Conservation (phyloP, 1,284 basidiomycete genomes). For the Agaricales sp. region DNA sequence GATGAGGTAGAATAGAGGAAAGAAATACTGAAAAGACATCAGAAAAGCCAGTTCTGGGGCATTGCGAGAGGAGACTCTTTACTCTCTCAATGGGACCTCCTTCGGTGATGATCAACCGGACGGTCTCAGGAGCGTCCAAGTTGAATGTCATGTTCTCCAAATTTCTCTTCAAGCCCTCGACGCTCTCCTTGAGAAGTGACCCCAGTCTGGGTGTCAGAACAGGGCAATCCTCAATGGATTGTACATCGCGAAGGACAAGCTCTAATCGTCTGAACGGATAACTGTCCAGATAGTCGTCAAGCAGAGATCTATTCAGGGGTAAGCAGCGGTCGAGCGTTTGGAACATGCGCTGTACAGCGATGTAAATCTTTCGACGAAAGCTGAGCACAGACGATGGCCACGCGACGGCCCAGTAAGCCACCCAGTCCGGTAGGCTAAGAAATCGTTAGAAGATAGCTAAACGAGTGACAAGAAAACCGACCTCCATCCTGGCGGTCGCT, state of each 20-base stretch:
- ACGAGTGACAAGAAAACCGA: conserved; percentile 1
- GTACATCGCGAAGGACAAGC: conserved; percentile 12
- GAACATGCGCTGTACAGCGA: conserved; percentile 14
- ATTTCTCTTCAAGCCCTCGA: conserved; percentile 11
- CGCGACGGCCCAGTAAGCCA: conserved; percentile 16
- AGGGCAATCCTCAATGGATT: conserved; percentile 11
- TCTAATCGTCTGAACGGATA: conserved; percentile 6
- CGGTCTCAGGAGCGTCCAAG: conserved; percentile 13
- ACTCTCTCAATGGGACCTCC: conserved; percentile 16
- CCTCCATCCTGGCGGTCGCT: conserved; percentile 21
- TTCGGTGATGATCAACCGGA: conserved; percentile 14
- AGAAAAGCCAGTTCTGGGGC: conserved; percentile 2
- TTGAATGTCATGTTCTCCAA: conserved; percentile 14
- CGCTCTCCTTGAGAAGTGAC: neutral
- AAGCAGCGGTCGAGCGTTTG: conserved; percentile 7
- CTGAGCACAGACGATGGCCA: conserved; percentile 9
- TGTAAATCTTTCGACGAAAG: conserved; percentile 9
- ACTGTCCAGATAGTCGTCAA: conserved; percentile 12
- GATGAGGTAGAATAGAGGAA: conserved; percentile 12
- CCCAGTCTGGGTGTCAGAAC: neutral
- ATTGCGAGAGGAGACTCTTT: neutral
- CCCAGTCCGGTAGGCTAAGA: conserved; percentile 15
- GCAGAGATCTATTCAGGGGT: conserved; percentile 11
- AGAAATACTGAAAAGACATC: conserved; percentile 11
- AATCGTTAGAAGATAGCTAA: neutral